phyloP scores from a whole-genome alignment of 208 protist species.

The Trypanosoma platydactyli region DNA sequence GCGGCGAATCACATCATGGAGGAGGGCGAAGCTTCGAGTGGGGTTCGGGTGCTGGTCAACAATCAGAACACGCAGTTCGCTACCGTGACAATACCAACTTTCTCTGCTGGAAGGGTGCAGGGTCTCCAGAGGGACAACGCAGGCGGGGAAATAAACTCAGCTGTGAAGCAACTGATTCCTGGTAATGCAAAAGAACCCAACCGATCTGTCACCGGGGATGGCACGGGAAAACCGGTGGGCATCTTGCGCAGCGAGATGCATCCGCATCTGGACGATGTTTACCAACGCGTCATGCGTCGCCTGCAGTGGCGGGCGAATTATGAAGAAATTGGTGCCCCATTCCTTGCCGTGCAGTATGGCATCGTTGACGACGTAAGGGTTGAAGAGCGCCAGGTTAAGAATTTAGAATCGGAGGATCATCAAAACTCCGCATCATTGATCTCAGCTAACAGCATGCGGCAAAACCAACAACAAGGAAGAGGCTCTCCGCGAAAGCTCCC shows the following conservation, averaged over 20 bases:
- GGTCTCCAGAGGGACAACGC: neutral
- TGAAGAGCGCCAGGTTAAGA: slow-evolving; percentile 10
- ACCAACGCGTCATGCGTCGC: slow-evolving; percentile 79
- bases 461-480: slow-evolving; percentile 1
- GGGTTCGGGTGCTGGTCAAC: slow-evolving; percentile 75
- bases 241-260: slow-evolving; percentile 38
- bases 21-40: slow-evolving; percentile 16
- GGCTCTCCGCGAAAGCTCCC: neutral
- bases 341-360: slow-evolving; percentile 72
- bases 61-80: slow-evolving; percentile 81
- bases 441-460: neutral
- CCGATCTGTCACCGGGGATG: slow-evolving; percentile 20
- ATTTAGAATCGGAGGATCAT: slow-evolving; percentile 11
- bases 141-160: neutral
- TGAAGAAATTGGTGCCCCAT: slow-evolving; percentile 44
- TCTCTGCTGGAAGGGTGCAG: neutral
- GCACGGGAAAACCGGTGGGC: neutral
- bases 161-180: too few species aligned
- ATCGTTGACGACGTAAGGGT: slow-evolving; percentile 30
- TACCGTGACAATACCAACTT: slow-evolving; percentile 48
- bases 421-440: neutral
- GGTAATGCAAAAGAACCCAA: neutral
- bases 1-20: neutral
- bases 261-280: slow-evolving; percentile 73
- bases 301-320: slow-evolving; percentile 86